Base-by-base conservation (phyloP, 2,329 filamentous ascomycete species). In the Talaromyces sp. region DNA sequence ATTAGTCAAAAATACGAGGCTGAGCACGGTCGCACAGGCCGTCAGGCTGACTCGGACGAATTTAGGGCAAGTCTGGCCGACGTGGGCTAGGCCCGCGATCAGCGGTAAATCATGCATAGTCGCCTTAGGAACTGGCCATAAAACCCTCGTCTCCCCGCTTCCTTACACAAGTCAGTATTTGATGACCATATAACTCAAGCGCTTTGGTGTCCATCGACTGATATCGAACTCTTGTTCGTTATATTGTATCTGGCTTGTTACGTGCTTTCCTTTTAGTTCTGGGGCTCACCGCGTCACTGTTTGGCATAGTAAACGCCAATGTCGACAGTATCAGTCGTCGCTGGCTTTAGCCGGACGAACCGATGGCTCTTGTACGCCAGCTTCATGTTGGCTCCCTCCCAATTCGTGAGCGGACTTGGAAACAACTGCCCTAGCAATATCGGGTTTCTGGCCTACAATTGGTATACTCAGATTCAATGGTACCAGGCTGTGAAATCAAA, bases 391-490 rank as follows among this genome's bases (percentile, higher is more conserved):
- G 21, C 51, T 14, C 51, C 51, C 17, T 19, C 51, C 2, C 51
- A 54, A 24, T 54, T 54, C 21, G 27, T 31, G 12, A 5, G 27
- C 3, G 51, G 51, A 35, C 24, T 54, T 8, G 31, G 31, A 19
- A 29, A 21, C 12, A 54, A 54, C 14, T 27, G 21, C 24, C 51
- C 51, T 31, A 54, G 21, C 51, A 54, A 54, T 35, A 29, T 54
- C 51, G 51, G 51, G n/a, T 54, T 54, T 54, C n/a, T 54, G 17
- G 51, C 51, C 26, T 54, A 54, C 51, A 54, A 54, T 24, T 54
- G 51, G 51, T 54, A 54, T 31, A 54, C 51, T 19, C 51, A 54
- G 51, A 29, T 54, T 21, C 51, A 54, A 29, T 54, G 51, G 51
- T 54, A 54, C 14, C 26, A 35, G 14, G 27, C 31, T 11, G 31